A percentile compares a stretch with the other conserved stretches of the same genome.
These are phyloP conservation scores for Alloteropsis semialata DNA, from an alignment of 176 grass and related monocot species.

Conservation along the genomic window DNA sequence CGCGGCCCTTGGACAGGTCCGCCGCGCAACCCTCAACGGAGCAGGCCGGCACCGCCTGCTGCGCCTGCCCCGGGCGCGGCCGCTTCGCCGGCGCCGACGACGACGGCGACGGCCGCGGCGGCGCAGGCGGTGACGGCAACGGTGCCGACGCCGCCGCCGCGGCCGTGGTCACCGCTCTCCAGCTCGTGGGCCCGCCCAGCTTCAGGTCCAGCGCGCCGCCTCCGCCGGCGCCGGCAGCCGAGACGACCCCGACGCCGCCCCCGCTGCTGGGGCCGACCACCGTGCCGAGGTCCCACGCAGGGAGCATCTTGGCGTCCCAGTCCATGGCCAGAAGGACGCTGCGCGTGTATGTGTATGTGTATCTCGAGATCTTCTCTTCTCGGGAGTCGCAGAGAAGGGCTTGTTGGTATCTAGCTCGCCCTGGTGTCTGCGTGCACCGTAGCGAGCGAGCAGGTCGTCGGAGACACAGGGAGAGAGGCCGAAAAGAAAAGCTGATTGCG, in stretches of 20 bases:
- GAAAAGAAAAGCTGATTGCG: slow-evolving; percentile 38
- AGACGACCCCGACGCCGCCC: too few relatives aligned
- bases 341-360: background rate
- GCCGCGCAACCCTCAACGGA: slow-evolving; percentile 76
- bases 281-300: slow-evolving; percentile 57
- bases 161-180: background rate
- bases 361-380: background rate
- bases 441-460: background rate
- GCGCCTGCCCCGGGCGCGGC: slow-evolving; percentile 32
- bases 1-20: slow-evolving; percentile 80
- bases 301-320: slow-evolving; percentile 73
- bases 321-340: slow-evolving; percentile 40
- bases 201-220: slow-evolving; percentile 62
- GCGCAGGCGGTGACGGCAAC: background rate
- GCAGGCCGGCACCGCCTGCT: slow-evolving; percentile 49
- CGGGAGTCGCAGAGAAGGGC: too few relatives aligned
- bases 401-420: too few relatives aligned
- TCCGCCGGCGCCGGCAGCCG: background rate
- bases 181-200: slow-evolving; percentile 59
- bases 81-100: slow-evolving; percentile 34
- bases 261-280: slow-evolving; percentile 43
- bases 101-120: background rate
- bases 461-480: background rate
- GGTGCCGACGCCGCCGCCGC: background rate
- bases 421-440: background rate